Base-by-base conservation (phyloP, 768 basidiomycete genomes). In the Candolleomyces efflorescens region DNA sequence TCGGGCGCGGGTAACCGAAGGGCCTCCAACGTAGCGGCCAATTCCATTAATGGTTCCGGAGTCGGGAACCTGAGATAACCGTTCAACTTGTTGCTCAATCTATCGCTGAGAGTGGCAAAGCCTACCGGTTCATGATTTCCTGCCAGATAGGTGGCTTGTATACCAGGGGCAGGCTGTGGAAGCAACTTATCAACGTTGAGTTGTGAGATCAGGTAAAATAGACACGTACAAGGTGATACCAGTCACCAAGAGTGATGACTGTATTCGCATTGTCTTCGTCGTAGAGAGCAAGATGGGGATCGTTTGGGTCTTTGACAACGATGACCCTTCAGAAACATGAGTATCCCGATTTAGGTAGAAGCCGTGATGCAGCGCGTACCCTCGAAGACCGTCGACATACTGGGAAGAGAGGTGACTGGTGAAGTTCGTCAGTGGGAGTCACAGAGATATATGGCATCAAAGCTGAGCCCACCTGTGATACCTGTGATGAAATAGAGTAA, bases 1-100 rank as follows among this genome's bases (percentile, higher is more conserved):
- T 5, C 79, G 71, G 0, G 78, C 55, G 44, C 77, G 72, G 0
- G 73, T 67, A 3, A 69, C 67, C 10, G 46, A 48, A 18, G 80
- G 78, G 5, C 82, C 81, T 2, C 70, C 68, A 5, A 67, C 56
- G 63, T 62, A 75, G 50, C 82, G 77, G 15, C 79, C 80, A 15
- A 61, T 62, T 5, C 78, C 79, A 52, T 83, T 83, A 58, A 83
- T 73, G 17, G 80, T 67, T 5, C 74, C 74, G 24, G 77, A 73
- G 58, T 80, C 67, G 18, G 55, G 69, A 3, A 71, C 65, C 58
- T 59, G 24, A 9, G 5, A 6, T 17, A 11, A 43, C 18, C n/a
- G n/a, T n/a, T n/a, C n/a, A n/a, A n/a, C n/a, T n/a, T n/a, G n/a
- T n/a, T n/a, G n/a, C n/a, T n/a, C n/a, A n/a, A n/a, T n/a, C n/a